Evolutionary conservation across 2,329 filamentous ascomycete species (phyloP), one percentile per base, ranked within the genome.

Genomic region (Phialophora tarda): DNA sequence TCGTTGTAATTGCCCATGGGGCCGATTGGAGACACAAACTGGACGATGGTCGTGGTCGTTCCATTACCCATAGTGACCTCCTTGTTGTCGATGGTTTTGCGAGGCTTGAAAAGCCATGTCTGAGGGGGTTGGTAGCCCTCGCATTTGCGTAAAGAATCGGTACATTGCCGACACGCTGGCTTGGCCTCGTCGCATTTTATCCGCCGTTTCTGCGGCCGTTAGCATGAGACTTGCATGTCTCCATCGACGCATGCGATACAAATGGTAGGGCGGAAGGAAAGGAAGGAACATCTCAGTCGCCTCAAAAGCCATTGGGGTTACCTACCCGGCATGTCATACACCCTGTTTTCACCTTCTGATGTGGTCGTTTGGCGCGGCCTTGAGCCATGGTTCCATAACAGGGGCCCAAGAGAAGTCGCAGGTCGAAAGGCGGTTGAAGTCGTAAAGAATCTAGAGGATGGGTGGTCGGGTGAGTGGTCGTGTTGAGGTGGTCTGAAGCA

Each of bases 181-280:
- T 68, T 68, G 14, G 30, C 61, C 63, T 71, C 70, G 59, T 69
- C 64, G 55, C 68, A 71, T 59, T 71, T 71, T 30, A 71, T 68
- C 10, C 70, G 64, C 44, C 70, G 69, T 54, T 69, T 67, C 66
- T 70, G 50, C 34, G 21, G 3, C 11, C 48, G 48, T 51, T 51
- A 51, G 48, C 48, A 26, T 23, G 48, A 26, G 48, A 51, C 11
- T 12, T 51, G 48, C 6, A 51, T 26, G 48, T 11, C 4, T 17
- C 23, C 48, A 4, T 12, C n/a, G 34, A 59, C 44, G 12, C 24
- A 38, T 28, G 38, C 38, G 14, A 59, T 12, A 14, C 14, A 44
- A n/a, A n/a, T n/a, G 38, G 17, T n/a, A n/a, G 38, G 14, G 17
- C 3, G 17, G 38, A 44, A 44, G 38, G 17, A n/a, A 44, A 44